A percentile compares a stretch with the other conserved stretches of the same genome.
Evolutionary conservation across 805 yeast genomes (phyloP).

Genomic region (Suhomyces kilbournensis): DNA sequence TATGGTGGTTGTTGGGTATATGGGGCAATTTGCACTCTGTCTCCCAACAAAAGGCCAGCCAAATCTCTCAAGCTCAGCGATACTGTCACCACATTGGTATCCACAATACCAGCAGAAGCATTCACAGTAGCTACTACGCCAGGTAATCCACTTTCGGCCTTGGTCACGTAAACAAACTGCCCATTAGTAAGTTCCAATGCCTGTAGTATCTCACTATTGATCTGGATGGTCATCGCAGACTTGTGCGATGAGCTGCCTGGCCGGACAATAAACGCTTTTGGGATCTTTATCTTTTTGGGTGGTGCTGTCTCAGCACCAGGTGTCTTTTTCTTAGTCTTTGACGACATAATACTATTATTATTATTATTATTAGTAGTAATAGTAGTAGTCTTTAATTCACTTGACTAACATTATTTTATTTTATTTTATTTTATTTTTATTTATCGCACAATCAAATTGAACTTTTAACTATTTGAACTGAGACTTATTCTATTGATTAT

Average conservation of each 20-base stretch:
- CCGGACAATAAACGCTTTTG: slow-evolving; percentile 40
- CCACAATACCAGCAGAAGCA: slow-evolving; percentile 29
- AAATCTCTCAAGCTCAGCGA: slow-evolving; percentile 26
- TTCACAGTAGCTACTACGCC: slow-evolving; percentile 47
- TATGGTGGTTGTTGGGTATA: slow-evolving; percentile 47
- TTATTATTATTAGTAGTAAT: not conserved
- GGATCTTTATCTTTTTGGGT: slow-evolving; percentile 36
- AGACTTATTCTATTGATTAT: too few species aligned
- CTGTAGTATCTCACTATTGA: slow-evolving; percentile 45
- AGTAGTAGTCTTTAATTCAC: too few species aligned
- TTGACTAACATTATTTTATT: too few species aligned
- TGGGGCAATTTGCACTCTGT: slow-evolving; percentile 46
- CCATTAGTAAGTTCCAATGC: slow-evolving; percentile 47
- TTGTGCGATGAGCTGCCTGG: slow-evolving; percentile 20
- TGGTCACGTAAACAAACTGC: slow-evolving; percentile 43
- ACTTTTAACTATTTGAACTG: too few species aligned
- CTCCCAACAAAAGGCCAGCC: slow-evolving; percentile 46
- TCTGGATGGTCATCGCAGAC: slow-evolving; percentile 27
- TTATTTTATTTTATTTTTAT: too few species aligned
- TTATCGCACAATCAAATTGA: too few species aligned
- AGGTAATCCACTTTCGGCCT: slow-evolving; percentile 38
- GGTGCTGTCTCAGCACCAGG: slow-evolving; percentile 12
- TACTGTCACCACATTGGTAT: slow-evolving; percentile 26
- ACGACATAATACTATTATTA: slow-evolving; percentile 21
- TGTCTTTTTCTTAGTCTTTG: slow-evolving; percentile 24